Base-by-base conservation (phyloP, 148 eudicot genomes). In the Euryodendron excelsum region DNA sequence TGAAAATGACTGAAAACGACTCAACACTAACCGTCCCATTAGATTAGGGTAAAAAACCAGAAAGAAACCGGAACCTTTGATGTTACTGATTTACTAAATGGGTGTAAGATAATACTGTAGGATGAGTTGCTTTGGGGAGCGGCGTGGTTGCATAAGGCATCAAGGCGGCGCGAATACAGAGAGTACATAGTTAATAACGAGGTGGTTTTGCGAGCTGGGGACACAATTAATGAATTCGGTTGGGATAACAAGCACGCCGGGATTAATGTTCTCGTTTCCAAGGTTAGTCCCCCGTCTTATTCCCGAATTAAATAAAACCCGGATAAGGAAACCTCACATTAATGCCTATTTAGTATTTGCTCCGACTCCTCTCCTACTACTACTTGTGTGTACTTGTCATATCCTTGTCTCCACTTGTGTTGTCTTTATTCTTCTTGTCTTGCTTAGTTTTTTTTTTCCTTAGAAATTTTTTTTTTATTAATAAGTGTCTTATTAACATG, bases 181-280 rank as follows among this genome's bases (percentile, higher is more conserved):
- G 90, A 92, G 77, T 94, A 92, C 86, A 92, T 94, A 70, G 91
- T 91, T 53, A 88, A 50, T 60, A 96, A 96, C 83, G 97, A 91
- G 85, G 97, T 91, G 34, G 78, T 91, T 27, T 81, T 96, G 72
- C 90, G 92, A 77, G 97, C 98, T 44, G 89, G 92, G 8, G 97
- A 92, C 71, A 88, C 95, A 2, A 90, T 93, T 74, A 92, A 90
- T 83, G 97, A 95, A 67, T 95, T 95, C 75, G 98, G 97, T 33
- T 95, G 98, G 98, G 99, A 96, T 87, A 92, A 92, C 82, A 96
- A 96, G 83, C 97, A 96, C 79, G 99, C 99, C 34, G 99, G 98
- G 44, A 93, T 96, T 63, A 93, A 96, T 82, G 84, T 93, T 7
- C 97, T 96, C 76, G 84, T 93, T 85, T 89, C 99, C 83, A 96